Percentiles rank a stretch among this genome's conserved stretches.
Conservation (phyloP, 1,139 yeast genomes). For the Dujonia santamariae region DNA sequence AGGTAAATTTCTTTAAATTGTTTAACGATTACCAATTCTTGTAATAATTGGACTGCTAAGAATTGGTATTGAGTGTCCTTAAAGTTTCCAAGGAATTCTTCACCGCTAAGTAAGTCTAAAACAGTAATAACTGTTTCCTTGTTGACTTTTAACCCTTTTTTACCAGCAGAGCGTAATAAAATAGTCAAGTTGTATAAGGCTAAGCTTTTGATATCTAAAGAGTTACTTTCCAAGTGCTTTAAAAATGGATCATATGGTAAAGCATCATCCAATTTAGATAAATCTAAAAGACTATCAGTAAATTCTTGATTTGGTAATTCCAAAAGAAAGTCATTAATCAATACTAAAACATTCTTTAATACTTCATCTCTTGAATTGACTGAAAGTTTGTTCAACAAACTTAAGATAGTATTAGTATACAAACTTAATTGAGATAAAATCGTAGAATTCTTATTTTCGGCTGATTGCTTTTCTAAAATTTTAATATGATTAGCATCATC, state of each 20-base stretch:
- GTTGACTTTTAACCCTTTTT: constrained; percentile 16
- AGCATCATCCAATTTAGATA: constrained; percentile 43
- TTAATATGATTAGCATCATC: constrained; percentile 68
- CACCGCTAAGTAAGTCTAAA: constrained; percentile 40
- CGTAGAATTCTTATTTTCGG: constrained; percentile 36
- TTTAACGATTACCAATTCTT: constrained; percentile 58
- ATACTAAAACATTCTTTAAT: constrained; percentile 66
- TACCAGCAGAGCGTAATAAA: constrained; percentile 30
- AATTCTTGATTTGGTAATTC: constrained; percentile 44
- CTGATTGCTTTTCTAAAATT: constrained; percentile 55
- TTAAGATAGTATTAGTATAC: constrained; percentile 57
- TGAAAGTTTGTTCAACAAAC: constrained; percentile 49
- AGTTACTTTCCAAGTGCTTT: constrained; percentile 47
- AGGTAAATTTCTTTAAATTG: constrained; percentile 59
- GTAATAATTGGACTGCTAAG: constrained; percentile 65
- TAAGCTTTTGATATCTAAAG: constrained; percentile 45
- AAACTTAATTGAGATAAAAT: constrained; percentile 44
- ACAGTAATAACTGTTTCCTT: constrained; percentile 38
- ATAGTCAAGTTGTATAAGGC: constrained; percentile 44
- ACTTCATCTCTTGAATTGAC: constrained; percentile 61
- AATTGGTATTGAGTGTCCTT: constrained; percentile 55
- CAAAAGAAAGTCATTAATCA: constrained; percentile 58
- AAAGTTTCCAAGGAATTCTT: constrained; percentile 41
- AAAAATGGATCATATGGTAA: constrained; percentile 57
- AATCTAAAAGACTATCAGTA: constrained; percentile 41